These are phyloP conservation scores for Mariannaea sp. DNA, from an alignment of 2,329 filamentous ascomycete genomes.

Conservation along the genomic window DNA sequence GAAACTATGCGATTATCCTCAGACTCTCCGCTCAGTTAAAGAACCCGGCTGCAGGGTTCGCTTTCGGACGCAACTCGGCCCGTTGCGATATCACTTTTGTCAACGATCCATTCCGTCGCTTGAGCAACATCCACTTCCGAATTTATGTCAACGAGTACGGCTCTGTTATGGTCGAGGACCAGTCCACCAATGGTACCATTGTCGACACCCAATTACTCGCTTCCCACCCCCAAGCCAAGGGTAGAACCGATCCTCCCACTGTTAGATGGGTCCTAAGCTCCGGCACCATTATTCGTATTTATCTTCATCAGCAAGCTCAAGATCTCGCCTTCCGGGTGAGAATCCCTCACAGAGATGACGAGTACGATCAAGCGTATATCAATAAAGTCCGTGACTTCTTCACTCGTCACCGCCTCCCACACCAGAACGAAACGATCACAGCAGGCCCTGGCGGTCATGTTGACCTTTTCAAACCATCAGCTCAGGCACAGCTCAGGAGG, in stretches of 20 bases:
- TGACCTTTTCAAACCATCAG: slow-evolving; percentile 42
- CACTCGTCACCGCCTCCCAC: slow-evolving; percentile 41
- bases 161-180: slow-evolving; percentile 88
- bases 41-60: slow-evolving; percentile 73
- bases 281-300: slow-evolving; percentile 75
- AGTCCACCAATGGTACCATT: slow-evolving; percentile 93
- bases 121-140: slow-evolving; percentile 96
- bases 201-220: slow-evolving; percentile 75
- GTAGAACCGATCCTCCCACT: slow-evolving; percentile 41
- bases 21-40: slow-evolving; percentile 76
- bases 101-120: slow-evolving; percentile 69
- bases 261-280: slow-evolving; percentile 67
- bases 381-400: slow-evolving; percentile 74
- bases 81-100: slow-evolving; percentile 75
- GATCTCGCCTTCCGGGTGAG: slow-evolving; percentile 85
- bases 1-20: slow-evolving; percentile 74
- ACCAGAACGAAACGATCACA: slow-evolving; percentile 51
- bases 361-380: slow-evolving; percentile 67
- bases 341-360: slow-evolving; percentile 75
- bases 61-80: slow-evolving; percentile 77
- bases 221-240: slow-evolving; percentile 45
- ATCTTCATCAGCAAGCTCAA: slow-evolving; percentile 53
- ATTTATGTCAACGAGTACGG: slow-evolving; percentile 89
- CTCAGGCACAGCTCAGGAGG: slow-evolving; percentile 27
- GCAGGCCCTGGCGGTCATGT: slow-evolving; percentile 54